Base-by-base conservation (phyloP, 495 filamentous ascomycete species). In the Xylaria scruposa region DNA sequence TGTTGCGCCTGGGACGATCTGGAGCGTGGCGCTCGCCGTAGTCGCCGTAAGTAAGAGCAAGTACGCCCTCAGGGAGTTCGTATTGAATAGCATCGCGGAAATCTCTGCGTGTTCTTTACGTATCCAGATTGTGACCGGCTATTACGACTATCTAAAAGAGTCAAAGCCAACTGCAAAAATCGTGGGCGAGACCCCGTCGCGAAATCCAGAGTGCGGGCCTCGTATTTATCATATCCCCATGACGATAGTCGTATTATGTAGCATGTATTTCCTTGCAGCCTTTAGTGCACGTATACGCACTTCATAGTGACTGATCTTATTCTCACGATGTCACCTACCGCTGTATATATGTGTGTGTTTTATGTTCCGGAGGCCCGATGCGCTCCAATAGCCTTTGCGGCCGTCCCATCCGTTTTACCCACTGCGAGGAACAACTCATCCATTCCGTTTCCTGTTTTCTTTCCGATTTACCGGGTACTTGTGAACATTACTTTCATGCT, bases 1-100 rank as follows among this genome's bases (percentile, higher is more conserved):
- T 19, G 86, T 87, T 21, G 78, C 84, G 13, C 86, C 86, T 0
- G 86, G 83, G 12, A 88, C 81, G 51, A 86, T 70, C 65, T 85
- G 83, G 62, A 85, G 62, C 33, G 70, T 66, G 19, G 70, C 70
- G 29, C 62, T 66, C 40, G 70, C 62, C n/a, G 62, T 71, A 4
- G 61, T 51, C 26, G 70, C 70, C 3, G 40, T 42, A 7, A 71
- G 70, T 62, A 66, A 67, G 53, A 71, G 38, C 40, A 71, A 2
- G 38, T 51, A 29, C 54, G 70, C 46, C 9, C 47, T 46, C 5
- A 63, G 15, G 46, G 47, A n/a, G 13, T 12, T 56, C 31, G 42
- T 71, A 36, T 71, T 26, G 53, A 60, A 67, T 19, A 67, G 51
- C 70, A 71, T 71, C 36, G 21, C 51, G 59, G 8, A 21, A 47